Evolutionary conservation across 2,329 filamentous ascomycete species (phyloP).

Genomic region (Pyrenochaeta sp.): DNA sequence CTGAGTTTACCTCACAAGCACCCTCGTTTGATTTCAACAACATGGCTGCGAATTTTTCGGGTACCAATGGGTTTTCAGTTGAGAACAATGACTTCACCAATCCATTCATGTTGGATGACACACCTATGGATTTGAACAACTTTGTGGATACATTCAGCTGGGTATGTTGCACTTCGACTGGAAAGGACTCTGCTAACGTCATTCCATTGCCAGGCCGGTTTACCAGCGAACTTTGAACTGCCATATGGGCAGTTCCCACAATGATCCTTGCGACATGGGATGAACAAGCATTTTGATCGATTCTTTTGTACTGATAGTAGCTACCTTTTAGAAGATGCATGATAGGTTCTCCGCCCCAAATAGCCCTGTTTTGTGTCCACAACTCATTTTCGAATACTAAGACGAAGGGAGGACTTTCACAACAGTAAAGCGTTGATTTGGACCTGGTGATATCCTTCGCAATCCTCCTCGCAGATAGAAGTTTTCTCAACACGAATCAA

Average conservation of each 20-base stretch:
- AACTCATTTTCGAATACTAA: too few species aligned
- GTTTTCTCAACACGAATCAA: too few species aligned
- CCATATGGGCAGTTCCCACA: constrained; percentile 12
- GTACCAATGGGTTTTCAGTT: constrained; percentile 6
- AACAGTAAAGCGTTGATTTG: too few species aligned
- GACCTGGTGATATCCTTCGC: too few species aligned
- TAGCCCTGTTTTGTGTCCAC: too few species aligned
- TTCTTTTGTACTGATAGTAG: too few species aligned
- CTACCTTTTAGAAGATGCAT: too few species aligned
- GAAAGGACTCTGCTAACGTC: neutral
- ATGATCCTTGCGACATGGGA: neutral
- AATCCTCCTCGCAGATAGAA: too few species aligned
- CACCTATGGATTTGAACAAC: constrained; percentile 31
- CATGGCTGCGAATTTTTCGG: constrained; percentile 6
- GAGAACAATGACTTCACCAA: constrained; percentile 13
- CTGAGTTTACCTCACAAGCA: constrained; percentile 10
- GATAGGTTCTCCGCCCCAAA: too few species aligned
- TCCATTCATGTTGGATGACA: constrained; percentile 24
- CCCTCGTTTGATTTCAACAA: constrained; percentile 26
- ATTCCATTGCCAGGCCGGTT: constrained; percentile 22
- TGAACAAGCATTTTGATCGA: too few species aligned
- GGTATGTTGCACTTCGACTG: constrained; percentile 16
- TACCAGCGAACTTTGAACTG: constrained; percentile 16
- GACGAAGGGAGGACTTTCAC: too few species aligned
- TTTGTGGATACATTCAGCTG: constrained; percentile 29